These are phyloP conservation scores for Calocybe cyanea DNA, from an alignment of 768 basidiomycete species.

Conservation along the genomic window DNA sequence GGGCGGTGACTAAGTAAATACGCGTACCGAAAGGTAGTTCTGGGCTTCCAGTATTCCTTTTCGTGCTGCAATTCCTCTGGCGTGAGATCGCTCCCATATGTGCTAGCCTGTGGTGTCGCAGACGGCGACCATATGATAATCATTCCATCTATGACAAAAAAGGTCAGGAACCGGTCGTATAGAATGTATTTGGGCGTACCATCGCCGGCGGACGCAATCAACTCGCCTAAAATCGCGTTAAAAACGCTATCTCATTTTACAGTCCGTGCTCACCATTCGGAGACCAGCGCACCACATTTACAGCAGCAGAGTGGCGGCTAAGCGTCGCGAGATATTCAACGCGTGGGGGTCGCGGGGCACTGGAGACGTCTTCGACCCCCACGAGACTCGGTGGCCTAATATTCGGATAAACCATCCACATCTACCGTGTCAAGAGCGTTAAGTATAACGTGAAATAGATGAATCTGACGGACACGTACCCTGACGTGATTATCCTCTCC, in stretches of 20 bases:
- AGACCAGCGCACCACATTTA: constrained; percentile 95
- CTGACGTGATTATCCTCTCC: constrained; percentile 97
- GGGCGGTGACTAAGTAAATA: background rate
- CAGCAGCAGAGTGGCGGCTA: constrained; percentile 87
- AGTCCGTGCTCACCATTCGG: constrained; percentile 69
- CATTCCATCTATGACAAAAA: constrained; percentile 79
- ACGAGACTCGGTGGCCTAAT: constrained; percentile 64
- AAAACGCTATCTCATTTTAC: background rate
- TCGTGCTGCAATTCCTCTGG: constrained; percentile 82
- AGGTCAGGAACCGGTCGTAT: constrained; percentile 11
- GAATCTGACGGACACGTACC: constrained; percentile 48
- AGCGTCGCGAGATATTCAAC: constrained; percentile 96
- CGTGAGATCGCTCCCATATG: constrained; percentile 80
- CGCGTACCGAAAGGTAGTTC: constrained; percentile 75
- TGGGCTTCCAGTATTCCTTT: constrained; percentile 93
- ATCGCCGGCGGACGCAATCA: constrained; percentile 95
- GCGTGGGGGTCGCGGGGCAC: constrained; percentile 54
- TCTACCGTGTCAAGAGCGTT: constrained; percentile 35
- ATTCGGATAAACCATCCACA: constrained; percentile 95
- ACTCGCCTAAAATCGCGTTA: constrained; percentile 55
- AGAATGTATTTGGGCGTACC: constrained; percentile 47
- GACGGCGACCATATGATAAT: constrained; percentile 94
- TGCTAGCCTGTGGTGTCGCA: constrained; percentile 60
- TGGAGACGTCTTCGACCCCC: constrained; percentile 32
- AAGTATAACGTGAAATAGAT: constrained; percentile 6